Percentiles rank a stretch among this genome's conserved stretches.
Conservation (phyloP, 2,329 filamentous ascomycete species). For the Clarireedia homoeocarpa region DNA sequence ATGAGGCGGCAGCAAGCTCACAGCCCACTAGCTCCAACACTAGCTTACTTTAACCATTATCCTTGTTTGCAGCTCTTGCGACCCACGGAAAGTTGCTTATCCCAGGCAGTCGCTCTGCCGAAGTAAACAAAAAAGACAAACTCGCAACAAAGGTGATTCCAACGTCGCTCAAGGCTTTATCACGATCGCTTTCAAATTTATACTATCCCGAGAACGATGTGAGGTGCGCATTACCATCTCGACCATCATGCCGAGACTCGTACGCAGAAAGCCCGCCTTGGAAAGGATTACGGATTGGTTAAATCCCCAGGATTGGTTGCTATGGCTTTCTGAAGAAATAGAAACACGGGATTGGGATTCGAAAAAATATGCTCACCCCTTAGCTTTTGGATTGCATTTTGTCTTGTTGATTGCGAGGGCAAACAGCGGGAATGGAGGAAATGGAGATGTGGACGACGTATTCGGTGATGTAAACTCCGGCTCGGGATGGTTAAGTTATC, state of each 20-base stretch:
- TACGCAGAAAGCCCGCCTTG: constrained; percentile 69
- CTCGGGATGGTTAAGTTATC: constrained; percentile 56
- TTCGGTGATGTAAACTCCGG: constrained; percentile 62
- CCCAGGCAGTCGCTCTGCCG: background rate
- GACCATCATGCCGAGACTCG: constrained; percentile 60
- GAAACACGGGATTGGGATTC: constrained; percentile 90
- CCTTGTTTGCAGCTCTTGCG: constrained; percentile 7
- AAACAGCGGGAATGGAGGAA: constrained; percentile 46
- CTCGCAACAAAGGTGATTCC: background rate
- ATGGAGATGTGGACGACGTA: constrained; percentile 63
- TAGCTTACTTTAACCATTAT: constrained; percentile 1
- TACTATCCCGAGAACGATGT: background rate
- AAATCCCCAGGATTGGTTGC: constrained; percentile 80
- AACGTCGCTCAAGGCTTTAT: background rate
- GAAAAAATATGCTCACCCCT: constrained; percentile 63
- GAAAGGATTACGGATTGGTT: constrained; percentile 76
- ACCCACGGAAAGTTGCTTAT: constrained; percentile 1
- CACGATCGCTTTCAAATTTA: background rate
- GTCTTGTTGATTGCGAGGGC: constrained; percentile 75
- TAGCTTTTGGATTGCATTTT: constrained; percentile 72
- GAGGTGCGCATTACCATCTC: background rate
- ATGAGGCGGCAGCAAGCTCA: constrained; percentile 5
- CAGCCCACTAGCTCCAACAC: background rate
- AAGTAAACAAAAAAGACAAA: constrained; percentile 1
- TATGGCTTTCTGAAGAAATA: constrained; percentile 89